Evolutionary conservation across 441 rosid species (phyloP).

Genomic region (Mallotus repandus): DNA sequence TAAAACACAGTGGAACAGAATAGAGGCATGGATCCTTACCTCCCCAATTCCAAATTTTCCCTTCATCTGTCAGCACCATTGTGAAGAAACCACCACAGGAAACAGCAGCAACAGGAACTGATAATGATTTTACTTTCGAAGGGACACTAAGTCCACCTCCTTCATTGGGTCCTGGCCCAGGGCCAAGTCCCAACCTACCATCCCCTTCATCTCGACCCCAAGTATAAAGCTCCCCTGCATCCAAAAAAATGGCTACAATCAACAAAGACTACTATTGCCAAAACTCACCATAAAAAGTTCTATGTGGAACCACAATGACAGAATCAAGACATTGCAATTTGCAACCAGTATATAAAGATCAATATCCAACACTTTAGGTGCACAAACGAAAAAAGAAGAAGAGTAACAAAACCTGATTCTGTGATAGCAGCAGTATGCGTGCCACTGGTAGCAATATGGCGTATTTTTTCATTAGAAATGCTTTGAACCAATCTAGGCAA

Average conservation of each 20-base stretch:
- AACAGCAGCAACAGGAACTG: constrained; percentile 66
- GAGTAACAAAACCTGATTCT: constrained; percentile 54
- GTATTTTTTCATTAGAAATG: constrained; percentile 50
- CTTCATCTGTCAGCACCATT: constrained; percentile 65
- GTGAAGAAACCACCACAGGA: constrained; percentile 96
- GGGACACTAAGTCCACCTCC: constrained; percentile 93
- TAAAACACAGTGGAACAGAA: neutral
- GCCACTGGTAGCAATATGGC: constrained; percentile 76
- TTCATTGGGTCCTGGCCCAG: constrained; percentile 87
- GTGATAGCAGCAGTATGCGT: constrained; percentile 84
- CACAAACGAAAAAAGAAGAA: neutral
- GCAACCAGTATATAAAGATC: no score
- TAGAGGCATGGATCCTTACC: constrained; percentile 39
- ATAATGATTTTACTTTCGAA: constrained; percentile 63
- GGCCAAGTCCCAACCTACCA: constrained; percentile 92
- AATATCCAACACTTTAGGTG: no score
- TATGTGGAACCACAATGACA: no score
- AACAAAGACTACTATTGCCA: neutral
- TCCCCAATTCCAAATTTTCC: constrained; percentile 96
- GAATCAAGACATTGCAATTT: no score
- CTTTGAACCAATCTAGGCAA: constrained; percentile 82
- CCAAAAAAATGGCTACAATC: constrained; percentile 9
- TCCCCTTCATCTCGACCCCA: constrained; percentile 99
- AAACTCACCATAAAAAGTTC: no score
- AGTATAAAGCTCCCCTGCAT: constrained; percentile 70